A percentile compares a stretch with the other conserved stretches of the same genome.
Conservation (phyloP, 2,329 filamentous ascomycete genomes). For the Colletotrichum costaricense region DNA sequence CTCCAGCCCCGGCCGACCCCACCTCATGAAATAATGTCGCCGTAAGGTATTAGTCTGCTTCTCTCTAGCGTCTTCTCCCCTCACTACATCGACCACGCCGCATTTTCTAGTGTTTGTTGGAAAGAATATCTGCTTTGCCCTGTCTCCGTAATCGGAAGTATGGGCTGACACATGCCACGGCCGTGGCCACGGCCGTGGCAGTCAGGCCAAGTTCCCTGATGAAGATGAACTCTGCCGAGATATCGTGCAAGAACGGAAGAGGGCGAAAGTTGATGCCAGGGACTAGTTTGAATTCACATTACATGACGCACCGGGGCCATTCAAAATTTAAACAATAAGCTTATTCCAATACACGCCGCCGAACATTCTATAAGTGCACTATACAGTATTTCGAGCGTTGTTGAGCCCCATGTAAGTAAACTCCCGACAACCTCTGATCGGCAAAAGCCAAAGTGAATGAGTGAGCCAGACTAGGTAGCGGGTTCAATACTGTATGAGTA, state of each 20-base stretch:
- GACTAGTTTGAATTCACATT: fast-evolving
- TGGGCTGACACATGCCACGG: not conserved
- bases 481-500: too few relatives aligned
- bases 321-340: not conserved
- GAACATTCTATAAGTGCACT: not conserved
- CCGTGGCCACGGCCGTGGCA: not conserved
- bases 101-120: not conserved
- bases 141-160: too few relatives aligned
- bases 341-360: not conserved
- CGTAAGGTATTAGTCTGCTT: not conserved
- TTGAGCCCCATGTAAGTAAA: too few relatives aligned
- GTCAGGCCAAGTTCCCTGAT: not conserved
- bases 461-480: too few relatives aligned
- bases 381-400: too few relatives aligned
- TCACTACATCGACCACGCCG: not conserved
- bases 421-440: too few relatives aligned
- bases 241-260: too few relatives aligned
- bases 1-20: not conserved
- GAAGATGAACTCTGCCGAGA: not conserved
- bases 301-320: not conserved
- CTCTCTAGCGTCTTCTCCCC: not conserved
- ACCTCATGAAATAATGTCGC: not conserved
- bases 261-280: not conserved
- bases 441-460: too few relatives aligned
- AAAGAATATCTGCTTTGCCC: not conserved